These are phyloP conservation scores for Paradendryphiella salina DNA, from an alignment of 2,329 filamentous ascomycete species.

Conservation along the genomic window DNA sequence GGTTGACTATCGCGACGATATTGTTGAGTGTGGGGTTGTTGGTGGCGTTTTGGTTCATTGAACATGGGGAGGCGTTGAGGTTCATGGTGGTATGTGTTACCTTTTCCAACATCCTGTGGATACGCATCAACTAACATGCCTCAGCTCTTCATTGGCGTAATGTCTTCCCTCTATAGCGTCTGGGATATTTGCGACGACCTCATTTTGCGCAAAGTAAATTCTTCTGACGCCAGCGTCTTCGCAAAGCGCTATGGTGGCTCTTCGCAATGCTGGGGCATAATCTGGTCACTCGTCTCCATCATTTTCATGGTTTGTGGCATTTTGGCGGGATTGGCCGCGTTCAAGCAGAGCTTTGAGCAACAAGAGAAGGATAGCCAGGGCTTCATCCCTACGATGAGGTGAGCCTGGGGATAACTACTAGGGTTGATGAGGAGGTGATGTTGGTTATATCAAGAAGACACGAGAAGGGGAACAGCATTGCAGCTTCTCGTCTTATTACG, in stretches of 20 bases:
- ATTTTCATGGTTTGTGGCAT: conserved; percentile 73
- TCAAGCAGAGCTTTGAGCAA: conserved; percentile 69
- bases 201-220: conserved; percentile 78
- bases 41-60: conserved; percentile 78
- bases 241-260: conserved; percentile 77
- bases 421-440: no score
- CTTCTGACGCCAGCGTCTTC: conserved; percentile 77
- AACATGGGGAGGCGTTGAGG: conserved; percentile 71
- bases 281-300: conserved; percentile 75
- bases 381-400: conserved; percentile 59
- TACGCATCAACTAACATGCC: not conserved
- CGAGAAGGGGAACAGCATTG: no score
- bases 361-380: conserved; percentile 70
- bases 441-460: no score
- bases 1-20: conserved; percentile 74
- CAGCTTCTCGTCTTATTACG: no score
- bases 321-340: conserved; percentile 75
- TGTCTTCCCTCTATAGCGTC: conserved; percentile 77
- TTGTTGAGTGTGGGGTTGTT: conserved; percentile 70
- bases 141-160: conserved; percentile 76
- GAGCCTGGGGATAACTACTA: no score
- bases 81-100: conserved; percentile 64
- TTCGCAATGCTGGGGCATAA: conserved; percentile 77
- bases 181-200: conserved; percentile 87
- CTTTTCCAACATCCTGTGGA: no score